Percentiles rank a stretch among this genome's conserved stretches.
These are phyloP conservation scores for Curvularia sp. DNA, from an alignment of 2,329 filamentous ascomycete genomes.

Conservation along the genomic window DNA sequence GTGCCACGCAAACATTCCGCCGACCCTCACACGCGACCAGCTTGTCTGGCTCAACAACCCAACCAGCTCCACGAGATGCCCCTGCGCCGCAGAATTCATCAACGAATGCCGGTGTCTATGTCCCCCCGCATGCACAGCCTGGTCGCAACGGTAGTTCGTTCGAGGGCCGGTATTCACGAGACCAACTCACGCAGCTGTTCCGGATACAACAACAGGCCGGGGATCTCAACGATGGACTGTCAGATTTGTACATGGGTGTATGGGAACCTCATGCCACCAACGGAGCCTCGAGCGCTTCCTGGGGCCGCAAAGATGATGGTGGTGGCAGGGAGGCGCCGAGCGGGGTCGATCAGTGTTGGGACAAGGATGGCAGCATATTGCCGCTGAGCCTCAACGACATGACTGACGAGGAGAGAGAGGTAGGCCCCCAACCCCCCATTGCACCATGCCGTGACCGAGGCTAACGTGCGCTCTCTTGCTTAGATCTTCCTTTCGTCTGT, in stretches of 20 bases:
- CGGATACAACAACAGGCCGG: conserved; percentile 63
- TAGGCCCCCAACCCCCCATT: conserved; percentile 46
- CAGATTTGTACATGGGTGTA: conserved; percentile 72
- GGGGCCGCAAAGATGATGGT: conserved; percentile 78
- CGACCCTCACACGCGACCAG: conserved; percentile 67
- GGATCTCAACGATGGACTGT: conserved; percentile 65
- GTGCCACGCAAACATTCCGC: conserved; percentile 71
- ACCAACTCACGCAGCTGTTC: conserved; percentile 79
- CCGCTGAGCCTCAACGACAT: conserved; percentile 78
- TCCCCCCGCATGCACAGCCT: conserved; percentile 66
- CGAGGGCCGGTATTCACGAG: conserved; percentile 74
- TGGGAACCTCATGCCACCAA: conserved; percentile 82
- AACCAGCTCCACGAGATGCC: conserved; percentile 40
- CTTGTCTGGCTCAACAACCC: conserved; percentile 52
- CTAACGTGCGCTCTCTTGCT: conserved; percentile 32
- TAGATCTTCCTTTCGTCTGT: conserved; percentile 85
- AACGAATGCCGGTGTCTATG: conserved; percentile 59
- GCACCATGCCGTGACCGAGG: conserved; percentile 5
- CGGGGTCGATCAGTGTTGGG: conserved; percentile 94
- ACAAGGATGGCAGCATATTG: conserved; percentile 70
- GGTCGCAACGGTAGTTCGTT: conserved; percentile 63
- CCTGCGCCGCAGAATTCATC: conserved; percentile 42
- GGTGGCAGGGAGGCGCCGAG: conserved; percentile 75
- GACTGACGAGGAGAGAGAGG: conserved; percentile 71
- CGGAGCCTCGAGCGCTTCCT: conserved; percentile 63